Base-by-base conservation (phyloP, 1,284 basidiomycete genomes). In the Tylopilus orsonianus region DNA sequence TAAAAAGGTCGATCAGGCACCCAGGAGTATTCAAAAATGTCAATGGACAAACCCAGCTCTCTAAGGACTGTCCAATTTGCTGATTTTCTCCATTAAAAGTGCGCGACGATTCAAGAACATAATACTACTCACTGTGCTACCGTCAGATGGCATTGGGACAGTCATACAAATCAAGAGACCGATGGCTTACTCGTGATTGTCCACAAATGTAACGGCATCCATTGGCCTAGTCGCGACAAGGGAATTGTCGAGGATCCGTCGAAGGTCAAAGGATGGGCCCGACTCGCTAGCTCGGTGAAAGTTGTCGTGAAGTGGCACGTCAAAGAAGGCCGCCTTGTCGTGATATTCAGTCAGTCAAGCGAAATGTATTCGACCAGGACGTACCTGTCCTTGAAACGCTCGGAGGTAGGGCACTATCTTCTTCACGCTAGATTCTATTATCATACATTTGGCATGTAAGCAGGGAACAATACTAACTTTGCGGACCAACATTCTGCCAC, bases 181-280 rank as follows among this genome's bases (percentile, higher is more conserved):
- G 1, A 29, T 22, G 10, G 71, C 78, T 67, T 55, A 89, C 87
- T 90, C 88, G 59, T 90, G 88, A 64, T 90, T 90, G 58, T 90
- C 87, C 3, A 90, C 87, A 59, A 91, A 90, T 0, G 87, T 90
- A 9, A 90, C 83, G 6, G 87, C 84, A 58, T 87, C 83, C n/a
- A 71, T 68, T 3, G 88, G 87, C 51, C 77, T 76, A 9, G 65
- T 60, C 44, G 79, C 70, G 24, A 85, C 71, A 7, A 90, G 61
- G 0, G 83, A 82, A 38, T 74, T 69, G 43, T 80, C 68, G 27
- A 90, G 63, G 42, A 90, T 81, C 14, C 58, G 75, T 48, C 87
- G 71, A 23, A 90, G 72, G 64, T 90, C 87, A 55, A 80, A 90
- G 5, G 69, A 65, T n/a, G 74, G 67, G 8, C 82, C 75, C 13